Conservation (phyloP, 306 rosid genomes). For the Vigna mungo region DNA sequence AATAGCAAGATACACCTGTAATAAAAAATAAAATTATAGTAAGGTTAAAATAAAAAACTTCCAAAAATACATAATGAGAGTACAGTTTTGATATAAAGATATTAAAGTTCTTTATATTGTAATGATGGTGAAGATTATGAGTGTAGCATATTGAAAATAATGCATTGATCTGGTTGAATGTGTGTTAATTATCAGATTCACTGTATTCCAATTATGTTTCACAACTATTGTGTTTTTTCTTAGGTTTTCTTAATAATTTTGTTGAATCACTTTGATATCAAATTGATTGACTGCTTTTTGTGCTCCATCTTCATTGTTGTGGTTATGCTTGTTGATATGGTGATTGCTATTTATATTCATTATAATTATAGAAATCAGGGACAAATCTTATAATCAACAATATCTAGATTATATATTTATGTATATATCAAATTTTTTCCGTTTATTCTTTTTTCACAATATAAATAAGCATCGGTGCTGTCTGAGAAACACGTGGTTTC, state of each 20-base stretch:
- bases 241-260: background rate
- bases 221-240: background rate
- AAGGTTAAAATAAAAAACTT: too few species aligned
- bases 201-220: background rate
- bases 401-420: too few species aligned
- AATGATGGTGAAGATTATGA: constrained; percentile 9
- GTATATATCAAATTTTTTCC: too few species aligned
- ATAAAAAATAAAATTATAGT: too few species aligned
- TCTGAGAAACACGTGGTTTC: too few species aligned
- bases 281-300: background rate
- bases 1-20: too few species aligned
- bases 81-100: background rate
- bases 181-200: constrained; percentile 13
- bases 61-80: too few species aligned
- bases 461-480: too few species aligned
- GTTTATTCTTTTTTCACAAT: too few species aligned
- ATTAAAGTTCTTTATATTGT: constrained; percentile 6
- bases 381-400: too few species aligned
- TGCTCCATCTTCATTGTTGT: background rate
- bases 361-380: too few species aligned
- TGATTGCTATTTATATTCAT: background rate
- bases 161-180: constrained; percentile 13
- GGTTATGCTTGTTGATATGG: background rate
- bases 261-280: background rate
- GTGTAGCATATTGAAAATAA: background rate